Evolutionary conservation across 345 rosid genomes (phyloP).

Genomic region (Erodium maritimum): DNA sequence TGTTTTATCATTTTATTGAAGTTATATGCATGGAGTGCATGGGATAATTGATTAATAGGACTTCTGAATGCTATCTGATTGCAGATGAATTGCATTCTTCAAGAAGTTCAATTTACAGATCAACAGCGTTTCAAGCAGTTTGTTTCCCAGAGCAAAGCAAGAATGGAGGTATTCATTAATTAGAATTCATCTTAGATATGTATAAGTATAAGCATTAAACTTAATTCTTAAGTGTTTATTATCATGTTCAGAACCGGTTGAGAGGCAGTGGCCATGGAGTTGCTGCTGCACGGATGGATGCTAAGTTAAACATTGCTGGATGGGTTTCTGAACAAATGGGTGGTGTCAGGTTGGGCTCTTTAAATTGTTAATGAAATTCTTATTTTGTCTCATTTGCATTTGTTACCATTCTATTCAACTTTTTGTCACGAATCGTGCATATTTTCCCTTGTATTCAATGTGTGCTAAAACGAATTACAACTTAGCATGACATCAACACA

Average conservation of each 20-base stretch:
- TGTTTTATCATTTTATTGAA: neutral
- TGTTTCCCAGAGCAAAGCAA: constrained; percentile 91
- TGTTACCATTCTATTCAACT: neutral
- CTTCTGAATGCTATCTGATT: constrained; percentile 10
- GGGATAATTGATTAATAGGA: neutral
- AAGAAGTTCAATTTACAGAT: constrained; percentile 92
- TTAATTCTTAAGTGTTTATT: neutral
- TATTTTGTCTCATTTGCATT: neutral
- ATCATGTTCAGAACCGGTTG: constrained; percentile 55
- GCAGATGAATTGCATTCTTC: constrained; percentile 69
- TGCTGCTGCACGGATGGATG: constrained; percentile 90
- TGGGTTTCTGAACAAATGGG: constrained; percentile 99
- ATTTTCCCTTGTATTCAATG: neutral
- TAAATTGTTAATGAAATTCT: neutral
- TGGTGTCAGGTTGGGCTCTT: constrained; percentile 69
- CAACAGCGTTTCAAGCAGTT: constrained; percentile 96
- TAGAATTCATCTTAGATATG: neutral
- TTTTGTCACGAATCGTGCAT: neutral
- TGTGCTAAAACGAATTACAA: neutral
- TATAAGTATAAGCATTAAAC: neutral
- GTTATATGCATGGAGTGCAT: neutral
- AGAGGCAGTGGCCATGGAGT: constrained; percentile 91
- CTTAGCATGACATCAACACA: neutral
- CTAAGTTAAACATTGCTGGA: constrained; percentile 77
- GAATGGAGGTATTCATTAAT: constrained; percentile 65